Conservation (phyloP, 2,329 filamentous ascomycete genomes). For the Didymellaceae sp. region DNA sequence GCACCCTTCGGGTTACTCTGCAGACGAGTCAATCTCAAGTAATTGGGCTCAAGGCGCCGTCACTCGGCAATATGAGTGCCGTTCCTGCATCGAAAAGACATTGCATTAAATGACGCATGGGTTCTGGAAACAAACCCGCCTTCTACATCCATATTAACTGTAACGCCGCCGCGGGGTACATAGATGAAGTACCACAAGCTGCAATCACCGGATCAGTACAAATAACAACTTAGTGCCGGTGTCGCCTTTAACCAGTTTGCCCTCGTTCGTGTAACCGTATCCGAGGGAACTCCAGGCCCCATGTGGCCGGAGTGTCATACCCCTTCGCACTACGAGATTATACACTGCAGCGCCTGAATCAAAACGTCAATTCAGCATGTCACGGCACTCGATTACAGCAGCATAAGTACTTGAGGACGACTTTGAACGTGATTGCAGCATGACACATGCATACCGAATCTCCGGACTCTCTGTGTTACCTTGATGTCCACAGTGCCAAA, state of each 20-base stretch:
- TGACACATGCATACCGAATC: not conserved
- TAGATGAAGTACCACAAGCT: constrained; percentile 42
- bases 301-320: constrained; percentile 1
- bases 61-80: not conserved
- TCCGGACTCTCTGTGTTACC: constrained; percentile 6
- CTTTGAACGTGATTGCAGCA: not conserved
- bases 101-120: not conserved
- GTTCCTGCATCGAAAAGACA: constrained; percentile 6
- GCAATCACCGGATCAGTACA: constrained; percentile 32
- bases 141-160: constrained; percentile 32
- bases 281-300: constrained; percentile 1
- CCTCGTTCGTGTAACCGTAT: constrained; percentile 12
- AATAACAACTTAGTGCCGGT: constrained; percentile 9
- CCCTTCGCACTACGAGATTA: not conserved
- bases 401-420: not conserved
- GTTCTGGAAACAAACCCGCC: constrained; percentile 35
- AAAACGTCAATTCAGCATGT: not conserved
- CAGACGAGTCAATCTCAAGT: constrained; percentile 16
- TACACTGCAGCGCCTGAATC: not conserved
- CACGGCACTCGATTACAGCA: not conserved
- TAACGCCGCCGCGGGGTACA: constrained; percentile 42
- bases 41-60: not conserved
- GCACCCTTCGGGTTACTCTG: constrained; percentile 27
- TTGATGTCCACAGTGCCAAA: constrained; percentile 1
- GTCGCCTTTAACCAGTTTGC: constrained; percentile 8